Percentiles rank a stretch among this genome's conserved stretches.
These are phyloP conservation scores for Pelargonium exstipulatum DNA, from an alignment of 441 rosid species.

Conservation along the genomic window DNA sequence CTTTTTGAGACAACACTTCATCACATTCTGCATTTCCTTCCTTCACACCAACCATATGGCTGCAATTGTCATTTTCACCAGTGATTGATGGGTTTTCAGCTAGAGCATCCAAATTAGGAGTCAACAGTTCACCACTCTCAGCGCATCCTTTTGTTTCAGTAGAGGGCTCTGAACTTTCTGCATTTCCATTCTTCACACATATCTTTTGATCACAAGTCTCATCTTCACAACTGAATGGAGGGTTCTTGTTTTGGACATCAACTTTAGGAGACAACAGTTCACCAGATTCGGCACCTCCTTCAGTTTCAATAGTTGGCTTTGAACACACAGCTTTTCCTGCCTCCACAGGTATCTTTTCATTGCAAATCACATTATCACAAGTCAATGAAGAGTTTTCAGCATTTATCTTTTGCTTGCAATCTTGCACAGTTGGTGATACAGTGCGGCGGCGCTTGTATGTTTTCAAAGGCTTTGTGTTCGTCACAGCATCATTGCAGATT, in stretches of 20 bases:
- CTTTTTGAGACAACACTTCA: neutral
- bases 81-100: neutral
- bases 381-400: too few species aligned
- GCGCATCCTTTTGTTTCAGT: neutral
- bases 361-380: too few species aligned
- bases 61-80: neutral
- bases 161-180: neutral
- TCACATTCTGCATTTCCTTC: neutral
- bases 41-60: too few species aligned
- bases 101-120: neutral
- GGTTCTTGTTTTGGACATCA: neutral
- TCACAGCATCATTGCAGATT: neutral
- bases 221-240: neutral
- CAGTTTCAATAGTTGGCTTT: neutral
- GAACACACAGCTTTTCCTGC: neutral
- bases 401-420: neutral
- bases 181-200: neutral
- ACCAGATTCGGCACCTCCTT: neutral
- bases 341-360: neutral
- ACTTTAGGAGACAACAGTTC: neutral
- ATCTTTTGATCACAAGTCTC: neutral
- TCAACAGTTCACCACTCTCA: neutral
- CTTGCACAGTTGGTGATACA: neutral
- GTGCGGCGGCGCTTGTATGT: slow-evolving; percentile 1
- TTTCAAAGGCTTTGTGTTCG: neutral